Evolutionary conservation across 2,329 filamentous ascomycete genomes (phyloP), one percentile per base, ranked within the genome.

Genomic region (Talaromyces sp.): DNA sequence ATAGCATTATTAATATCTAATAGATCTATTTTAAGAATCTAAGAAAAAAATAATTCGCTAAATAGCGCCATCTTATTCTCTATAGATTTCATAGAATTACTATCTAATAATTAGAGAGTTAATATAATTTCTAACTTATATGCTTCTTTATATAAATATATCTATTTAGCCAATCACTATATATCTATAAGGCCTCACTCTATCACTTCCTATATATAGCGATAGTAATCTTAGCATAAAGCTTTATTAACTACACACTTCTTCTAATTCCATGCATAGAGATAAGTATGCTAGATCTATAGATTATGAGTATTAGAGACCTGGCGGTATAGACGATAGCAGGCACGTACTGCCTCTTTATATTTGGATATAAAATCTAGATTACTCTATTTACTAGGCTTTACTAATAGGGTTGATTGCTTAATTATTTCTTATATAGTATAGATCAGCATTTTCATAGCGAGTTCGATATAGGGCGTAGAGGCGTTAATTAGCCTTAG

Each of bases 191-290:
- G 19, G 19, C 19, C 19, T 22, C 19, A 22, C 19, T 22, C 19
- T 22, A 2, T 22, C 19, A 22, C 19, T 22, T 22, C 19, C 2
- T 22, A 22, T 22, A 22, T 22, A 22, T 2, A 2, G 19, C 19
- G 2, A 22, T 22, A 22, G 2, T 22, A 22, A 2, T 2, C 19
- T 22, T 22, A 22, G 2, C 2, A 22, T 22, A 22, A 22, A 2
- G 19, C 2, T 22, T 22, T 22, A 22, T 22, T 22, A 22, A 73
- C 68, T 2, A 67, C 62, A 24, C 69, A 68, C 14, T 49, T 49
- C 19, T 49, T 49, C 19, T 14, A 5, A 10, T 49, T 49, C 3
- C 10, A 19, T 9, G 45, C 45, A 11, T 19, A 19, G 4, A 49
- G 19, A 24, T 49, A 49, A 0, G 45, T 19, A 2, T 19, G 19